Conservation (phyloP, 768 basidiomycete genomes). For the Macrolepiota fuliginosa region DNA sequence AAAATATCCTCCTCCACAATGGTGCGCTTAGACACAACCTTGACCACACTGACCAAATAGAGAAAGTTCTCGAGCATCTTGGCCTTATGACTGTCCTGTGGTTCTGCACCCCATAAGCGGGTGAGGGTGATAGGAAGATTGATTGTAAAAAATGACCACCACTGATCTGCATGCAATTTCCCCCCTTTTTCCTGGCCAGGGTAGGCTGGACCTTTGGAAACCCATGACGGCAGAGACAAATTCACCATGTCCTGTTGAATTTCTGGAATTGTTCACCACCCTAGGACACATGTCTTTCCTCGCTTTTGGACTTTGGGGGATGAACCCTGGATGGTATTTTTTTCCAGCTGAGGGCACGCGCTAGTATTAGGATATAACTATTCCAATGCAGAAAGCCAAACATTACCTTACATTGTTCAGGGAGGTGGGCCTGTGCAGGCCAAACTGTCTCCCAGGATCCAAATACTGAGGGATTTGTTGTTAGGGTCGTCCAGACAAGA, state of each 20-base stretch:
- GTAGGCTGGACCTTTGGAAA: constrained; percentile 15
- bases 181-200: constrained; percentile 16
- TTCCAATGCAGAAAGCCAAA: too few relatives aligned
- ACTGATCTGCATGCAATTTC: constrained; percentile 34
- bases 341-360: too few relatives aligned
- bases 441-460: too few relatives aligned
- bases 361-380: too few relatives aligned
- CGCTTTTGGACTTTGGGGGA: background rate
- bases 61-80: constrained; percentile 31
- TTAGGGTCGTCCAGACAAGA: too few relatives aligned
- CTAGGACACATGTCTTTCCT: background rate
- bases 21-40: constrained; percentile 23
- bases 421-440: too few relatives aligned
- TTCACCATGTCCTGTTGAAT: constrained; percentile 17
- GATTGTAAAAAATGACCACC: constrained; percentile 33
- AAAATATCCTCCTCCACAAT: constrained; percentile 20
- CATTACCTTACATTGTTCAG: too few relatives aligned
- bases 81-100: constrained; percentile 8
- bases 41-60: constrained; percentile 31
- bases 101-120: constrained; percentile 31
- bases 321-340: background rate
- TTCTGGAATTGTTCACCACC: background rate
- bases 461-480: too few relatives aligned
- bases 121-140: constrained; percentile 34
- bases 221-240: constrained; percentile 20